Conservation (phyloP, 345 rosid species). For the Lenwebbia sp. region DNA sequence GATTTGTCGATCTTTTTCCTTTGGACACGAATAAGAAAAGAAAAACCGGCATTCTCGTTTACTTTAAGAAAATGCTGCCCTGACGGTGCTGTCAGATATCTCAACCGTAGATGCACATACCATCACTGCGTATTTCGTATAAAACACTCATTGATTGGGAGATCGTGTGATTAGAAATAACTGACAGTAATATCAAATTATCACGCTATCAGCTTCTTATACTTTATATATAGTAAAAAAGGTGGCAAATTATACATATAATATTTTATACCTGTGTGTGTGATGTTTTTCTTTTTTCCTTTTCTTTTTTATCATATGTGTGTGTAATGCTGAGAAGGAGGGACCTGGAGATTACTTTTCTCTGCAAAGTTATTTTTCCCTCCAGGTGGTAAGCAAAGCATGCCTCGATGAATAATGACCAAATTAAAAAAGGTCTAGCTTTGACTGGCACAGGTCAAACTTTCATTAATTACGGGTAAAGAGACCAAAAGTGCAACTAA, state of each 20-base stretch:
- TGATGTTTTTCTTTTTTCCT: no score
- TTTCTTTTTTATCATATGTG: no score
- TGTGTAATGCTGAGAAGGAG: not conserved
- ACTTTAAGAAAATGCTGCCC: no score
- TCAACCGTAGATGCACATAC: no score
- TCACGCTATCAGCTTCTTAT: no score
- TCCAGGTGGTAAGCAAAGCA: constrained; percentile 17
- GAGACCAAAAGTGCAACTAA: not conserved
- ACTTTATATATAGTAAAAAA: not conserved
- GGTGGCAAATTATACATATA: not conserved
- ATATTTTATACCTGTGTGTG: no score
- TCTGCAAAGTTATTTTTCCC: not conserved
- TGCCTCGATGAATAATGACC: constrained; percentile 3
- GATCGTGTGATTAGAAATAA: no score
- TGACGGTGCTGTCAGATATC: no score
- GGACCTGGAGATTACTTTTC: not conserved
- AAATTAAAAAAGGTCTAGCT: not conserved
- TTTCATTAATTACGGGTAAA: not conserved
- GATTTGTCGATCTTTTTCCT: not conserved
- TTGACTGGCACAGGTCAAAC: not conserved
- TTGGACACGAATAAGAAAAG: not conserved
- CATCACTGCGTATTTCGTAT: no score
- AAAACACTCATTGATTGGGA: no score
- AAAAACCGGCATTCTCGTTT: not conserved
- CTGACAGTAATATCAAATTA: no score